Conservation (phyloP, 2,329 filamentous ascomycete genomes). For the Exophiala calicioides region DNA sequence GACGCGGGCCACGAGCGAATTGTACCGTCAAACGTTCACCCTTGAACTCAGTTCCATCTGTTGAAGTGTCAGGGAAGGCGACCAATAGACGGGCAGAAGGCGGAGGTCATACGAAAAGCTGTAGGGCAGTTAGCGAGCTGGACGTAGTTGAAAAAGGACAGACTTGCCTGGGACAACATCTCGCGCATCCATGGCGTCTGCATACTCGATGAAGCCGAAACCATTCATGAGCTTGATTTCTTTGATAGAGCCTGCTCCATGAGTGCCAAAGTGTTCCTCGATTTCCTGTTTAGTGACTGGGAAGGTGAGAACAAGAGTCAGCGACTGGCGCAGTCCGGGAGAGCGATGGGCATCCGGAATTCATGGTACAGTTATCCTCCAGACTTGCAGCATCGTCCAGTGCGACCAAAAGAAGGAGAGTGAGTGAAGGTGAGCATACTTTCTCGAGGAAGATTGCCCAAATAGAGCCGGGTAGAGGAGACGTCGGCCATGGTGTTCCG, state of each 20-base stretch:
- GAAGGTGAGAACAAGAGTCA: slow-evolving; percentile 24
- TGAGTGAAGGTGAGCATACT: slow-evolving; percentile 60
- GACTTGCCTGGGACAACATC: slow-evolving; percentile 94
- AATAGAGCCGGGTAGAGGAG: slow-evolving; percentile 90
- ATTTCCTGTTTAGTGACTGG: slow-evolving; percentile 95
- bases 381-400: slow-evolving; percentile 25
- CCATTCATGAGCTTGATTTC: slow-evolving; percentile 99
- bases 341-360: slow-evolving; percentile 15
- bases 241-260: slow-evolving; percentile 95
- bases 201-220: slow-evolving; percentile 99
- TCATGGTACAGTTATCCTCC: slow-evolving; percentile 22
- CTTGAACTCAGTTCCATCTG: slow-evolving; percentile 98
- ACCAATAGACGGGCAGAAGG: neutral
- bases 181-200: slow-evolving; percentile 95
- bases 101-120: slow-evolving; percentile 25
- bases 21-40: slow-evolving; percentile 96
- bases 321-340: slow-evolving; percentile 19
- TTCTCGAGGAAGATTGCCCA: slow-evolving; percentile 95
- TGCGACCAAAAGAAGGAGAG: slow-evolving; percentile 22
- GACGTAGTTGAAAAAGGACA: slow-evolving; percentile 4
- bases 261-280: slow-evolving; percentile 89
- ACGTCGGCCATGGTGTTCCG: slow-evolving; percentile 73
- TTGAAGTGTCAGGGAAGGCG: slow-evolving; percentile 35
- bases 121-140: slow-evolving; percentile 10
- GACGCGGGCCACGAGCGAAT: slow-evolving; percentile 86